phyloP scores from a whole-genome alignment of 768 basidiomycete genomes.

The Boletus sp. region DNA sequence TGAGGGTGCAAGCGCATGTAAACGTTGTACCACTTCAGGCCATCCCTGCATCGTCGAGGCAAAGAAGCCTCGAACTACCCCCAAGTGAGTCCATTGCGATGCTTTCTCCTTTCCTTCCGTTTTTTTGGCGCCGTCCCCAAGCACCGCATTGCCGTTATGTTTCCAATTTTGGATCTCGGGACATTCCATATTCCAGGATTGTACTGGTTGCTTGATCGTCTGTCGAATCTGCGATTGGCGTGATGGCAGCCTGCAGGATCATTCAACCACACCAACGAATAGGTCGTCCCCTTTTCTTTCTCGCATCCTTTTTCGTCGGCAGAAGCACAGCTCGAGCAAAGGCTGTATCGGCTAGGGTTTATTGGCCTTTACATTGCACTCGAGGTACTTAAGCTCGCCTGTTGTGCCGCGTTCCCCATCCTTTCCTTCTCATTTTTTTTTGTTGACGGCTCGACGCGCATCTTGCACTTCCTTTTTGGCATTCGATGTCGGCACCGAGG shows the following conservation, averaged over 20 bases:
- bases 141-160: slow-evolving; percentile 26
- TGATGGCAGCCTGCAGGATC: slow-evolving; percentile 8
- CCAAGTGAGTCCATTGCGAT: slow-evolving; percentile 62
- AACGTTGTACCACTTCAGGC: slow-evolving; percentile 66
- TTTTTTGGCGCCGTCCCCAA: slow-evolving; percentile 3
- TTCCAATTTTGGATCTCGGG: slow-evolving; percentile 26
- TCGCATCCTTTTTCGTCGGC: slow-evolving; percentile 11
- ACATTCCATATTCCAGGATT: slow-evolving; percentile 18
- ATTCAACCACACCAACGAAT: not conserved
- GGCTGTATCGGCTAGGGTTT: slow-evolving; percentile 4
- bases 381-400: slow-evolving; percentile 21
- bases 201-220: slow-evolving; percentile 9
- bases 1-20: slow-evolving; percentile 68
- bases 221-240: slow-evolving; percentile 14
- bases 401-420: not conserved
- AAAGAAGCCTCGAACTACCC: slow-evolving; percentile 70
- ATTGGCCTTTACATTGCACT: not conserved
- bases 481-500: slow-evolving; percentile 3
- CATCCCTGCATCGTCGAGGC: slow-evolving; percentile 84
- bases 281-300: not conserved
- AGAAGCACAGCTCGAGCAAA: slow-evolving; percentile 12
- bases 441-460: not conserved
- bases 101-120: slow-evolving; percentile 3
- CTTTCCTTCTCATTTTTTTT: not conserved
- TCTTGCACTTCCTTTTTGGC: not conserved